Evolutionary conservation across 257 asterid species (phyloP).

Genomic region (Solanum rostratum): DNA sequence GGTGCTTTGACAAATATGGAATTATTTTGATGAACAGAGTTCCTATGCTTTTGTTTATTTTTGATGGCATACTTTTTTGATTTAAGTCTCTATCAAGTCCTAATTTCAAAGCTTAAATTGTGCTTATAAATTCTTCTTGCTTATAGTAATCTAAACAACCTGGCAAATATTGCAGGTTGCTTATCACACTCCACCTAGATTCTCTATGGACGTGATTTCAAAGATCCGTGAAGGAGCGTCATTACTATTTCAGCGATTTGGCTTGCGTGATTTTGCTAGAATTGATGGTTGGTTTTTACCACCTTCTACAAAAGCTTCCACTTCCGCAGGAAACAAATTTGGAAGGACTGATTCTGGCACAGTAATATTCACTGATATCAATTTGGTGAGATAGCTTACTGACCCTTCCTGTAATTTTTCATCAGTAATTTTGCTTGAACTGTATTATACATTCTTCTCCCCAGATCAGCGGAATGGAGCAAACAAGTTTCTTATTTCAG

Average conservation of each 20-base stretch:
- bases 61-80: background rate
- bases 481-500: constrained; percentile 88
- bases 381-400: constrained; percentile 47
- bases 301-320: constrained; percentile 35
- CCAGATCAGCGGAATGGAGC: constrained; percentile 94
- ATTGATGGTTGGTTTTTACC: constrained; percentile 92
- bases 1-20: background rate
- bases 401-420: background rate
- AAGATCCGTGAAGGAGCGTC: constrained; percentile 82
- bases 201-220: constrained; percentile 51
- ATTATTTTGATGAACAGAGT: background rate
- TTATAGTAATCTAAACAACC: background rate
- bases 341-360: constrained; percentile 60
- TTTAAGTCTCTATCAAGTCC: background rate
- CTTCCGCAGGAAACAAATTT: constrained; percentile 39
- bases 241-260: constrained; percentile 57
- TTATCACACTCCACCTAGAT: constrained; percentile 86
- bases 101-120: background rate
- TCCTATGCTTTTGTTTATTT: background rate
- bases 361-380: constrained; percentile 70
- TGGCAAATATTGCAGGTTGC: constrained; percentile 44
- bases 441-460: constrained; percentile 5
- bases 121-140: background rate
- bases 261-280: constrained; percentile 84
- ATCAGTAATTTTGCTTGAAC: constrained; percentile 2